Evolutionary conservation across 164 flowering plant genomes (phyloP).

Genomic region (Aristolochia fimbriata): DNA sequence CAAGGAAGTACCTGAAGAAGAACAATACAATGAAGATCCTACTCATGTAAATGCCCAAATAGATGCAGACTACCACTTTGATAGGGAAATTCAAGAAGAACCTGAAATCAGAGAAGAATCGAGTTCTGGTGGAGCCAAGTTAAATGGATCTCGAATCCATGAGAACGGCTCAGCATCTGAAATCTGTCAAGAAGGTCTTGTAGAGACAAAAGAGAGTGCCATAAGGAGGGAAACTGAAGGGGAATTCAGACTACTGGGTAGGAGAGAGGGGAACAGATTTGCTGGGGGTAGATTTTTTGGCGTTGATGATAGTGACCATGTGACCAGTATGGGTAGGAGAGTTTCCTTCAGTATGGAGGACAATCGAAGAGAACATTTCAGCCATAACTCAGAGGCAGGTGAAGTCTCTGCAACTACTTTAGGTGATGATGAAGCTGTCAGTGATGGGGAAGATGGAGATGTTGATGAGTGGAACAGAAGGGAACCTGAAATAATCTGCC

Average conservation of each 20-base stretch:
- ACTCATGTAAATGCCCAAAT: slow-evolving; percentile 7
- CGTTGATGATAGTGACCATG: slow-evolving; percentile 54
- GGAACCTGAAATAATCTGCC: slow-evolving; percentile 45
- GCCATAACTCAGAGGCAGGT: slow-evolving; percentile 47
- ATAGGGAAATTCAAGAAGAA: slow-evolving; percentile 33
- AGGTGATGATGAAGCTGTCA: slow-evolving; percentile 43
- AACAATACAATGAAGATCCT: slow-evolving; percentile 16
- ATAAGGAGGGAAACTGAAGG: slow-evolving; percentile 98
- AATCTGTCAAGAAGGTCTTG: slow-evolving; percentile 26
- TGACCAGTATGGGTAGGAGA: slow-evolving; percentile 53
- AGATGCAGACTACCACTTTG: slow-evolving; percentile 14
- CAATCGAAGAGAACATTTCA: slow-evolving; percentile 26
- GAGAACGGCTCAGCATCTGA: slow-evolving; percentile 22
- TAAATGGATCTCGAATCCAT: slow-evolving; percentile 5
- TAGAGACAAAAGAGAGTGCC: slow-evolving; percentile 38
- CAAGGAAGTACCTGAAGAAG: slow-evolving; percentile 43
- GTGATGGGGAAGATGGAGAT: slow-evolving; percentile 45
- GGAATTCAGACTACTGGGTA: slow-evolving; percentile 75
- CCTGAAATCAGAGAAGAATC: slow-evolving; percentile 13
- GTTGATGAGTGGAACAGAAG: slow-evolving; percentile 39
- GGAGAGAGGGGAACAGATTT: slow-evolving; percentile 36
- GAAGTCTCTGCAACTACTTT: slow-evolving; percentile 44
- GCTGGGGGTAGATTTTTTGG: slow-evolving; percentile 66
- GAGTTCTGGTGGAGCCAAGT: slow-evolving; percentile 16
- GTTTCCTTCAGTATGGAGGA: slow-evolving; percentile 82